Evolutionary conservation across 2,329 filamentous ascomycete genomes (phyloP), one percentile per base, ranked within the genome.

Genomic region (Claviceps quebecensis): DNA sequence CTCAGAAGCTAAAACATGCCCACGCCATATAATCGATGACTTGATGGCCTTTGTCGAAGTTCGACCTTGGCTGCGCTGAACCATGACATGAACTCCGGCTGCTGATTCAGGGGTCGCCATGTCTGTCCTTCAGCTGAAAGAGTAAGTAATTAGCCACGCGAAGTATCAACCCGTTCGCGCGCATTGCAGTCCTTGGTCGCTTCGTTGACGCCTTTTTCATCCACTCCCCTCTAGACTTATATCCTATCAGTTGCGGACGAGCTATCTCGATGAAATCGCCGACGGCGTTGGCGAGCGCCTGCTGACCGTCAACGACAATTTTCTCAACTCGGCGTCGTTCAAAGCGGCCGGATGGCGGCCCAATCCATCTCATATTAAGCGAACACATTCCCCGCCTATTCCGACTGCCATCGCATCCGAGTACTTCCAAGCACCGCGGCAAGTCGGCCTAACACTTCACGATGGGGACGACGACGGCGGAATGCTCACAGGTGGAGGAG

Each of bases 231-330:
- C 39, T 60, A 89, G 85, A 65, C 82, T 93, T 65, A 84, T 90
- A 45, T 80, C 87, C 52, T 91, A 91, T 69, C 86, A 89, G 66
- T 74, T 94, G 52, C 84, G 87, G 49, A 84, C 84, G 39, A 83
- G 83, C 60, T 93, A 93, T 63, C 79, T 94, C 38, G 81, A 82
- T 57, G 80, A 87, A 56, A 83, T 90, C 57, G 84, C 85, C 57
- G 87, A 94, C 64, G 87, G 87, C 55, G 86, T 93, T 7, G 87
- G 87, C 57, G 87, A 94, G 66, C 83, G 87, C 19, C 76, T 93
- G 41, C 87, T 94, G 63, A 87, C 82, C 40, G 77, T 94, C 55
- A 87, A 91, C 66, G 82, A 88, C 61, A 76, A 76, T 56, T 84
- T 90, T 61, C 73, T 93, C 56, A 90, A 88, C 63, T 86, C 86